Evolutionary conservation across 345 rosid genomes (phyloP).

Genomic region (Passiflora organensis): DNA sequence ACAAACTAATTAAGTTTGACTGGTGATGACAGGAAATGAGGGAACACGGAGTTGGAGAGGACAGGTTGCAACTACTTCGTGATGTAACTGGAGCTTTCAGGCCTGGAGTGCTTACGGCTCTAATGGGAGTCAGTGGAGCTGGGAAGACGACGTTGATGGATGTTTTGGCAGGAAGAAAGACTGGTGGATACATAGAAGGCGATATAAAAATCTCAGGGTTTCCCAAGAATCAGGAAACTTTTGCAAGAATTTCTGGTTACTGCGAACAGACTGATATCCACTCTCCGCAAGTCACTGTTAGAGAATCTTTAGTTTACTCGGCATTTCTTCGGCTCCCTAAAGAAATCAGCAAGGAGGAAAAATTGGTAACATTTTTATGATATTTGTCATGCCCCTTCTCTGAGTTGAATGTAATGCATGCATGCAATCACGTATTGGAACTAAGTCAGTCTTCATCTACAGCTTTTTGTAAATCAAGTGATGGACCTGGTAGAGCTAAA

Average conservation of each 20-base stretch:
- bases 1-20: too few relatives aligned
- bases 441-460: not conserved
- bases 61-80: conserved; percentile 8
- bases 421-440: not conserved
- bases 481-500: conserved; percentile 26
- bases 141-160: conserved; percentile 15
- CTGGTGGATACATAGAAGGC: conserved; percentile 9
- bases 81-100: conserved; percentile 12
- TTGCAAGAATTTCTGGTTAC: conserved; percentile 12
- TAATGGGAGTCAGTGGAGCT: conserved; percentile 13
- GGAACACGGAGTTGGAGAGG: conserved; percentile 1
- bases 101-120: conserved; percentile 8
- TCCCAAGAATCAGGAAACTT: conserved; percentile 12
- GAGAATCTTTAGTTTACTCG: conserved; percentile 6
- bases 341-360: conserved; percentile 23
- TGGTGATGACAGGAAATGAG: conserved; percentile 7
- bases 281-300: conserved; percentile 10
- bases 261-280: conserved; percentile 14
- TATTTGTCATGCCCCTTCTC: too few relatives aligned
- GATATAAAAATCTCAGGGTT: conserved; percentile 12
- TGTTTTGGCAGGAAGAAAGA: conserved; percentile 14
- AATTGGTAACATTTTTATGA: conserved; percentile 8
- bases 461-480: conserved; percentile 29
- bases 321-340: conserved; percentile 19
- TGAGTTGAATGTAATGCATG: not conserved